Base-by-base conservation (phyloP, 129 eudicot genomes). In the Helianthus tuberosus region DNA sequence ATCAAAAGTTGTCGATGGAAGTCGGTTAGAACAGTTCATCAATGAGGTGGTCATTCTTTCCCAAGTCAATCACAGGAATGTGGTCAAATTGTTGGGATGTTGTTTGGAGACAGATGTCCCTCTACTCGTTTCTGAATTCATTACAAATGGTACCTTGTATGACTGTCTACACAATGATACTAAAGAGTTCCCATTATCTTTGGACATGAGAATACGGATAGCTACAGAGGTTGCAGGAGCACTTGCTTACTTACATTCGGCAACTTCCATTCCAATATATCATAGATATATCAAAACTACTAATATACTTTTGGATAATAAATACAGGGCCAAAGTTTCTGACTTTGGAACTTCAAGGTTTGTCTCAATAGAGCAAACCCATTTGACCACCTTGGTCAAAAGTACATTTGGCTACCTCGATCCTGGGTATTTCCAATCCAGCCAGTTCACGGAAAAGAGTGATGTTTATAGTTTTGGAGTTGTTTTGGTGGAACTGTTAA, bases 391-490 rank as follows among this genome's bases (percentile, higher is more conserved):
- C 7, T 13, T 52, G 48, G 75, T 78, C 23, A 41, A 60, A 59
- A 76, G 82, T 12, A 77, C 82, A n/a, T 50, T 77, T 61, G 82
- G 82, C 8, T 77, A 77, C 48, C 8, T 77, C 17, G 82, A 77
- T 52, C 82, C 82, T 0, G 80, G 57, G 29, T 25, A 25, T 25
- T 25, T 25, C 29, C 29, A 25, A 25, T 25, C 29, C 29, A 25
- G 29, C 29, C 29, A 25, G 29, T 25, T 25, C 29, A 25, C 29
- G 29, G 29, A 25, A 25, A 25, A 25, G 29, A 25, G 29, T 25
- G 29, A 25, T 25, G 29, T 25, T 25, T 25, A 25, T 2, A 25
- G 29, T 25, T 25, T 25, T 44, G 80, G 80, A 66, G 80, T 76
- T 41, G 80, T 76, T 16, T 38, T 76, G 44, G 69, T 62, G 14